These are phyloP conservation scores for Fagopyrum esculentum DNA, from an alignment of 148 eudicot species.

Conservation along the genomic window DNA sequence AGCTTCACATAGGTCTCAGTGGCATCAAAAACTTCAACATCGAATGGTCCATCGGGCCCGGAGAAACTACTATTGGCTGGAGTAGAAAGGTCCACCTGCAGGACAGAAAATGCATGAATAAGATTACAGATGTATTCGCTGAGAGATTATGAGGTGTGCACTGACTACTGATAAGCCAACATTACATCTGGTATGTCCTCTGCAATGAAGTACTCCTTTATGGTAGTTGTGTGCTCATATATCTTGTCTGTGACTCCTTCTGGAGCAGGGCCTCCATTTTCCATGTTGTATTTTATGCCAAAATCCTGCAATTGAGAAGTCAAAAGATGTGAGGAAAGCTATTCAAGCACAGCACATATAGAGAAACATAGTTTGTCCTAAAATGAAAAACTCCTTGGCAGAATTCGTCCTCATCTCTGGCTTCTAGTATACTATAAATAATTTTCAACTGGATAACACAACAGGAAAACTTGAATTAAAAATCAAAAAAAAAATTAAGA, in stretches of 20 bases:
- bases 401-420: background rate
- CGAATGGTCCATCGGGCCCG: constrained; percentile 87
- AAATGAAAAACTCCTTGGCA: background rate
- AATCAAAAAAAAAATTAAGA: background rate
- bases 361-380: background rate
- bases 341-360: constrained; percentile 1
- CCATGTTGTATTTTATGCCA: constrained; percentile 98
- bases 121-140: constrained; percentile 1
- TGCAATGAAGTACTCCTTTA: constrained; percentile 88
- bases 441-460: background rate
- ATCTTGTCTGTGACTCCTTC: constrained; percentile 91
- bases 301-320: constrained; percentile 55
- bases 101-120: constrained; percentile 9
- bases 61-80: constrained; percentile 57
- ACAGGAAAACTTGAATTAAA: no score
- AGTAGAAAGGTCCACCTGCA: constrained; percentile 77
- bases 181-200: constrained; percentile 87
- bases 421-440: background rate
- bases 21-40: constrained; percentile 94
- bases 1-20: constrained; percentile 78
- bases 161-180: background rate
- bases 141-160: background rate
- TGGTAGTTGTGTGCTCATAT: constrained; percentile 76
- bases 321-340: background rate
- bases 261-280: constrained; percentile 98